Evolutionary conservation across 345 rosid species (phyloP), one percentile per base, ranked within the genome.

Genomic region (Geranium rotundifolium): DNA sequence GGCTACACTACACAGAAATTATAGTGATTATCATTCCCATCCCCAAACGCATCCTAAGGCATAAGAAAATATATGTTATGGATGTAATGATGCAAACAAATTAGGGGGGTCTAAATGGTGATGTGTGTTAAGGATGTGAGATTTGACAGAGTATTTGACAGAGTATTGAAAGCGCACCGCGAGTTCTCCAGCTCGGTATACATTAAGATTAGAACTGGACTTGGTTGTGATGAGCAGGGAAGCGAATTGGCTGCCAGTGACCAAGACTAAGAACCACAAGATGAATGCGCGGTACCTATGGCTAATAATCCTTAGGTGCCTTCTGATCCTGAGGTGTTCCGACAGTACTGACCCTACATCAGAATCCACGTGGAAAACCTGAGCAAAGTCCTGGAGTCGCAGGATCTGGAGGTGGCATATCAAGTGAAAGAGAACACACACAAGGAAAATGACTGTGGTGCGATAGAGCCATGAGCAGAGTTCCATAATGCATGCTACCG

Each of bases 351-450:
- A 77, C 50, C 76, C 77, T 61, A 92, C 91, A 65, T 92, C 95
- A 14, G 91, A 82, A 54, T 92, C 98, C 16, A 61, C 73, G 7
- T 84, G 82, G 69, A 92, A 92, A 14, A 89, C 79, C 63, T 66
- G 65, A 59, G 95, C 93, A 49, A 85, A 92, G 67, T 92, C 98
- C 63, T 87, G 93, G 15, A 89, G 85, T 23, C 97, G 76, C 10
- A 92, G 88, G 79, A 92, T 88, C 77, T 92, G 98, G 19, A 92
- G 97, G 72, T 82, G 84, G 79, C 97, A 92, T 60, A 89, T 81
- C 34, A 92, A 76, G 54, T 79, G 95, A 81, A 89, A 92, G 65
- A 89, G 91, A 14, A 89, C 85, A 29, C 97, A 89, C 7, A 89
- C 88, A 0, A 89, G 69, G 87, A 92, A 87, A 71, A 92, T 85